phyloP scores from a whole-genome alignment of 2,329 filamentous ascomycete species.

The Microsporum audouinii region DNA sequence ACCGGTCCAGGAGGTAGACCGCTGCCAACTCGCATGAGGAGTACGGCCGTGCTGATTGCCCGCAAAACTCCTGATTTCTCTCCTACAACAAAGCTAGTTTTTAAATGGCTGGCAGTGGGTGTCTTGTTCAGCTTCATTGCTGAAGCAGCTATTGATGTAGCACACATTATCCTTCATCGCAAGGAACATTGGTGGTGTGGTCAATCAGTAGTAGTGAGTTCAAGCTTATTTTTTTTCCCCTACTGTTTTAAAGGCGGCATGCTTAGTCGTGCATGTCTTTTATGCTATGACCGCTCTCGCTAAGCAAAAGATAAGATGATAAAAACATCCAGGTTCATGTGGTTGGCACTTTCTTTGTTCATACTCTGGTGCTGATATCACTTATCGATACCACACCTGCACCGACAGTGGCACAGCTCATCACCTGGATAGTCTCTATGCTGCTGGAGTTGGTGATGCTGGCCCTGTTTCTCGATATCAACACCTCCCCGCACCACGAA shows the following conservation, averaged over 20 bases:
- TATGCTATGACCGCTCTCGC: neutral
- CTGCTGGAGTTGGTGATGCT: conserved; percentile 63
- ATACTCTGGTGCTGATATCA: conserved; percentile 73
- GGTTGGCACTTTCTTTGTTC: conserved; percentile 73
- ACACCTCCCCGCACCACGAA: conserved; percentile 56
- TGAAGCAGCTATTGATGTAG: conserved; percentile 60
- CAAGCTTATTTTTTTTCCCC: neutral
- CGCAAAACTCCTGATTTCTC: conserved; percentile 48
- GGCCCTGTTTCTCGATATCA: conserved; percentile 54
- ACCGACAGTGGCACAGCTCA: conserved; percentile 66
- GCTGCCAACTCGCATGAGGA: conserved; percentile 54
- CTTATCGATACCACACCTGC: conserved; percentile 73
- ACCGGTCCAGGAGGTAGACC: conserved; percentile 83
- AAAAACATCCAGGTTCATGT: conserved; percentile 58
- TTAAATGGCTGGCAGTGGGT: conserved; percentile 62
- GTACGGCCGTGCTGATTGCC: conserved; percentile 39
- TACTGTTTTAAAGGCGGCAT: neutral
- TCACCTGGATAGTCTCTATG: conserved; percentile 66
- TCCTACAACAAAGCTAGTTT: conserved; percentile 56
- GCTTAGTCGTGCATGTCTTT: conserved; percentile 1
- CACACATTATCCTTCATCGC: conserved; percentile 58
- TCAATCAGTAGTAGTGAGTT: conserved; percentile 59
- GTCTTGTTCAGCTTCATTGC: conserved; percentile 63
- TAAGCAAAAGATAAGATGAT: neutral
- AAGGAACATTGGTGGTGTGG: conserved; percentile 71